Evolutionary conservation across 805 yeast species (phyloP), one percentile per base, ranked within the genome.

Genomic region (Yamadazyma endophytica): DNA sequence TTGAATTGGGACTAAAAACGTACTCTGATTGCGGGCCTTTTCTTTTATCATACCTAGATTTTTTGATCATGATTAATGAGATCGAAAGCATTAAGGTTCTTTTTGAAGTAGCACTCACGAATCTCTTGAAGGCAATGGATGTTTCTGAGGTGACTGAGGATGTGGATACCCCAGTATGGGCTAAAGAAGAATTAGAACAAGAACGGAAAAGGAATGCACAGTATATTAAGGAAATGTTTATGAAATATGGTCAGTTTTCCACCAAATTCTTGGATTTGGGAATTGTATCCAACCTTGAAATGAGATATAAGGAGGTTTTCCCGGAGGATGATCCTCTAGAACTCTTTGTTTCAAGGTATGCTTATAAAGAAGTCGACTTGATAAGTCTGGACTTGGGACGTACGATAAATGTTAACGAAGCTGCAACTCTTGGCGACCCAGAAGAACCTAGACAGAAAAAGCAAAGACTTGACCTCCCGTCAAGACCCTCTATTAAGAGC

Each of bases 81-180:
- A 89, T 59, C 60, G 82, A 48, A 70, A 76, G 83, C 47, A 83
- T 88, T 12, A 80, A 90, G 44, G 84, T 87, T 6, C 67, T 87
- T 21, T 82, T 90, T 52, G 97, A 92, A 54, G 71, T 82, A 3
- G 77, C 88, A 0, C 66, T 82, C 7, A 75, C 80, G 7, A 77
- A 72, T 36, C 43, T 64, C 26, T 58, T 77, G 37, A 61, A 57
- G 25, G 65, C 56, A 24, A 54, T 58, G 9, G 39, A 37, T 35
- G 33, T 61, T 23, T 54, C 48, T 28, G 42, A 35, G 28, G 43
- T 56, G 9, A 24, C 42, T 5, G 61, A 57, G 31, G 53, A 49
- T 22, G 31, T 54, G 17, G 45, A 49, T 14, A 26, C 47, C 4
- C 53, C 50, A 5, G 61, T 64, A 32, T 47, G 76, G 39, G 61